Base-by-base conservation (phyloP, 306 rosid species). In the Urtica urens region DNA sequence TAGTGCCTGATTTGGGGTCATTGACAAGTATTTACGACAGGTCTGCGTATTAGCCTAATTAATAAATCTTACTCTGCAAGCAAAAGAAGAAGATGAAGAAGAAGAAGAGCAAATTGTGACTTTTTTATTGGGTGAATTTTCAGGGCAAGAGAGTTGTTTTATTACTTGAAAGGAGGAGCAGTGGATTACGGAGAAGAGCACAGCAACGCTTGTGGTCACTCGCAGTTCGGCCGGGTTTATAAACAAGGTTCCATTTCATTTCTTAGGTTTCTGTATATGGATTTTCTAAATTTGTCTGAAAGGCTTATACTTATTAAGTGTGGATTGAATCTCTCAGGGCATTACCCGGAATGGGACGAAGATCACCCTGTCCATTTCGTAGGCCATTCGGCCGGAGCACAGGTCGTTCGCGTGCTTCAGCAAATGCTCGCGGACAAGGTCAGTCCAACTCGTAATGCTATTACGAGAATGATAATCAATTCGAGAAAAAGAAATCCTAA, bases 391-490 rank as follows among this genome's bases (percentile, higher is more conserved):
- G 83, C 96, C 1, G 99, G 99, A 31, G 99, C 96, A 33, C 99
- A 92, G 62, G 96, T 92, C 56, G 94, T 67, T 28, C 96, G 99
- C 25, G 79, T 73, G 49, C 76, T 92, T 62, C 99, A 92, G 60
- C 93, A 92, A 85, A 85, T 92, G 99, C 99, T 92, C 52, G 83
- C 86, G 35, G 96, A 92, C 55, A 85, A 85, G 94, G 96, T 90
- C 44, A 19, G 82, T 47, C 13, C 23, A 57, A 43, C 19, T 37
- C 6, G 38, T 23, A 27, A 4, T 6, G n/a, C n/a, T n/a, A n/a
- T n/a, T n/a, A n/a, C 37, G 26, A 20, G 13, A 18, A 45, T 5
- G 22, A 7, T 1, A 39, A 34, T 51, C 37, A 22, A 23, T 35
- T 49, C 23, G 8, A 38, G 10, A 33, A 10, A 39, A 15, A 22